These are phyloP conservation scores for Acanthamoeba triangularis DNA, from an alignment of 208 protist genomes.

Conservation along the genomic window DNA sequence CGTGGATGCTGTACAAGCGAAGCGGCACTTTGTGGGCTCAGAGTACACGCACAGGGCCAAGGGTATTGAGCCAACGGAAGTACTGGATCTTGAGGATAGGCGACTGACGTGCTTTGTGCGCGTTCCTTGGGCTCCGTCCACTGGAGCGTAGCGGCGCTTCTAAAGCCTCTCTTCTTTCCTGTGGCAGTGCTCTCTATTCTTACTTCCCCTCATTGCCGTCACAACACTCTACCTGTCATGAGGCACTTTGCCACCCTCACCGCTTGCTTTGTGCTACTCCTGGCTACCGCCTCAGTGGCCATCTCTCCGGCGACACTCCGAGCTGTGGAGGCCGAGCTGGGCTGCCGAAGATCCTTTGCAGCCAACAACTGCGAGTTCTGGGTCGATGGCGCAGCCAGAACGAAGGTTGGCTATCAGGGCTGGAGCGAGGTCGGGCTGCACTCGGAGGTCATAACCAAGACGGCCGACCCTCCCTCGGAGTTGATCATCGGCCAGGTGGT, in stretches of 20 bases:
- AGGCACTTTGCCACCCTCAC: too few species aligned
- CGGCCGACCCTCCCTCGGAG: neutral
- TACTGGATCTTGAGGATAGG: neutral
- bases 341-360: neutral
- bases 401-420: slow-evolving; percentile 3
- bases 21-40: too few species aligned
- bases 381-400: neutral
- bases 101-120: neutral
- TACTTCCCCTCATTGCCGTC: neutral
- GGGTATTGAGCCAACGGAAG: neutral
- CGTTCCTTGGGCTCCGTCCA: neutral
- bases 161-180: too few species aligned
- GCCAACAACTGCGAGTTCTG: slow-evolving; percentile 44
- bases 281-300: neutral
- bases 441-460: neutral
- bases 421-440: slow-evolving; percentile 3
- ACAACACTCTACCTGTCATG: too few species aligned
- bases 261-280: neutral
- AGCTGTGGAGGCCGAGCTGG: neutral
- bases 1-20: too few species aligned
- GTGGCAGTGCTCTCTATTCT: neutral
- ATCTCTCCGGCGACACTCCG: neutral
- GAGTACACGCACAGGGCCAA: neutral
- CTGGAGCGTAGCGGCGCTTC: too few species aligned
- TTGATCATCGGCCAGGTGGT: neutral